Evolutionary conservation across 176 grass and related monocot genomes (phyloP), one percentile per base, ranked within the genome.

Genomic region (Musa troglodytarum): DNA sequence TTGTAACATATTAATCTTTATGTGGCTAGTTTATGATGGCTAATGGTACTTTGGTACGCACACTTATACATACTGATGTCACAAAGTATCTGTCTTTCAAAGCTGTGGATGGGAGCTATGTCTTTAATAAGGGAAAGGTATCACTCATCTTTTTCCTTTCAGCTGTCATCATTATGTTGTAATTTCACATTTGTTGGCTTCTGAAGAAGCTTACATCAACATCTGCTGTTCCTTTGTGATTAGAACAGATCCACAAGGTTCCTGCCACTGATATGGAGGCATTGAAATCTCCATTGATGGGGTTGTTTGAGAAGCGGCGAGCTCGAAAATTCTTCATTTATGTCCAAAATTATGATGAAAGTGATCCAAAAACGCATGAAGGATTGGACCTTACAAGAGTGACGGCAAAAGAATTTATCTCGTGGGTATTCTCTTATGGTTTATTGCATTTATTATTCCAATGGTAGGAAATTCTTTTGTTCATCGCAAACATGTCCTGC

Each of bases 61-160:
- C 84, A 14, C 85, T 95, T 68, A 95, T 90, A 61, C 91, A 90
- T 76, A 90, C 91, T 73, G 83, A 90, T 82, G 88, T 90, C 50
- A 84, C 88, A 52, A 95, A 95, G 65, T 95, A 90, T 74, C 78
- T 95, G 55, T 88, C 88, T 56, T 95, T 95, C 72, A 95, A 95
- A 77, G 85, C 83, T 51, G 83, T 88, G 34, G 88, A 95, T 75
- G 91, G 91, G 67, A 88, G 85, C 85, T 94, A 72, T 83, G 91
- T 90, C 54, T 90, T 94, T 79, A 94, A 86, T 72, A 90, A 88
- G 81, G 85, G 91, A 78, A 95, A 95, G 83, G 88, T 95, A 84
- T 55, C 12, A 19, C 22, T 14, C 17, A 15, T 70, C 8, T 43
- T 71, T 59, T 14, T 70, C 20, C 11, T 77, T 26, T 28, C 34